Base-by-base conservation (phyloP, 805 yeast genomes). In the Hagleromyces aurorensis region DNA sequence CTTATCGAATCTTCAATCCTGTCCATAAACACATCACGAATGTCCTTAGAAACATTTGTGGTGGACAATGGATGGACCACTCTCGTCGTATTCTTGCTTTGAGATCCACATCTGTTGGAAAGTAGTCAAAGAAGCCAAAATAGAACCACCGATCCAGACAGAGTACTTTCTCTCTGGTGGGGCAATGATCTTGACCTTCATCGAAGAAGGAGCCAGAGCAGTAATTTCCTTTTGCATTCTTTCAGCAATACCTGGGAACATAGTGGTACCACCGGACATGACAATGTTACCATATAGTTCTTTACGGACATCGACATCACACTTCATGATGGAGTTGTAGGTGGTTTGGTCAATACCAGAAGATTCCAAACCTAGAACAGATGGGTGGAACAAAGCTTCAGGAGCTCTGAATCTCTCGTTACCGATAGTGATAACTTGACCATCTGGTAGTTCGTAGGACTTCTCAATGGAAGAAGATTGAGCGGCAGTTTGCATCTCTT, bases 71-170 rank as follows among this genome's bases (percentile, higher is more conserved):
- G 96, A 86, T 60, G 98, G 98, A 63, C 98, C 98, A 72, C 96
- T 84, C 76, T 91, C 98, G 79, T 91, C 98, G 82, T 91, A 91
- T 77, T 91, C 98, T 75, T 91, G 97, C 79, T 91, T 91, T 63
- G 97, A 87, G 83, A 91, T 86, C 98, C 98, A 91, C 97, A 91
- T 89, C 73, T 91, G 97, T 78, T 91, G 97, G 96, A 91, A 91
- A 66, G 98, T 91, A 44, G 96, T 84, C 65, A 91, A 79, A 39
- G 96, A 86, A 50, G 98, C 96, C 69, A 91, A 79, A 61, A 91
- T 91, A 55, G 97, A 91, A 73, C 98, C 98, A 78, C 98, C 98
- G 50, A 91, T 91, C 98, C 98, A 91, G 72, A 87, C 96, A 58
- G 95, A 83, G 82, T 83, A 91, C 71, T 91, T 91, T 71, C 98